Percentiles rank a stretch among this genome's conserved stretches.
These are phyloP conservation scores for Odonthalia washingtoniensis DNA, from an alignment of 31 red algal species.

Conservation along the genomic window DNA sequence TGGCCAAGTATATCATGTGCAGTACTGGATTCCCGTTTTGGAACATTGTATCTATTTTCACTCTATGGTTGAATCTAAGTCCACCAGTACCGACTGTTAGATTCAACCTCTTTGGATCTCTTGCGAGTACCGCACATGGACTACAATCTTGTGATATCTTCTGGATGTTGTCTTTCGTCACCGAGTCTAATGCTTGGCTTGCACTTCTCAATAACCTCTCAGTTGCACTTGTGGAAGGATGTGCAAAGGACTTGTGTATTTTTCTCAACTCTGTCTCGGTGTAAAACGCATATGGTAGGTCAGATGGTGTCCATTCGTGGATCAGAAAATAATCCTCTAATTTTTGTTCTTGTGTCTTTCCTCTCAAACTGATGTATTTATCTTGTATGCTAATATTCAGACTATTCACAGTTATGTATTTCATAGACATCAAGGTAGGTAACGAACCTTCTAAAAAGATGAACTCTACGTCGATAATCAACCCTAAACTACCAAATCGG, in stretches of 20 bases:
- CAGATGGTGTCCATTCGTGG: not conserved
- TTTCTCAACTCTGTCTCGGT: constrained; percentile 20
- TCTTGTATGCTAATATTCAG: constrained; percentile 11
- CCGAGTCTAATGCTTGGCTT: not conserved
- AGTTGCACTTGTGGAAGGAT: constrained; percentile 16
- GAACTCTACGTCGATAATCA: too few species aligned
- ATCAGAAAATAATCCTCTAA: constrained; percentile 36
- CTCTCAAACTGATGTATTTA: constrained; percentile 2
- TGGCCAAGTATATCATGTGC: constrained; percentile 31
- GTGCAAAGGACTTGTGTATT: constrained; percentile 25
- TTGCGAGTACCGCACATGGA: constrained; percentile 1
- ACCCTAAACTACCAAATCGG: too few species aligned
- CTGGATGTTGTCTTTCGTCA: not conserved
- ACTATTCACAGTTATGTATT: constrained; percentile 23
- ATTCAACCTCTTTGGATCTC: constrained; percentile 33
- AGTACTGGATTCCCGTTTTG: constrained; percentile 1
- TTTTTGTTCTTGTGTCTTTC: not conserved
- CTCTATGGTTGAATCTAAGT: constrained; percentile 43
- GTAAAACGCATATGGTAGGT: not conserved
- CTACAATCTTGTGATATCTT: constrained; percentile 1
- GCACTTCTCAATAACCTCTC: constrained; percentile 1
- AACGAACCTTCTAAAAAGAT: too few species aligned
- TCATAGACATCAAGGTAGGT: too few species aligned
- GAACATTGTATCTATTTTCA: constrained; percentile 33
- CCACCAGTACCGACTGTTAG: constrained; percentile 36